Conservation (phyloP, 306 rosid species). For the Medicago ruthenica region DNA sequence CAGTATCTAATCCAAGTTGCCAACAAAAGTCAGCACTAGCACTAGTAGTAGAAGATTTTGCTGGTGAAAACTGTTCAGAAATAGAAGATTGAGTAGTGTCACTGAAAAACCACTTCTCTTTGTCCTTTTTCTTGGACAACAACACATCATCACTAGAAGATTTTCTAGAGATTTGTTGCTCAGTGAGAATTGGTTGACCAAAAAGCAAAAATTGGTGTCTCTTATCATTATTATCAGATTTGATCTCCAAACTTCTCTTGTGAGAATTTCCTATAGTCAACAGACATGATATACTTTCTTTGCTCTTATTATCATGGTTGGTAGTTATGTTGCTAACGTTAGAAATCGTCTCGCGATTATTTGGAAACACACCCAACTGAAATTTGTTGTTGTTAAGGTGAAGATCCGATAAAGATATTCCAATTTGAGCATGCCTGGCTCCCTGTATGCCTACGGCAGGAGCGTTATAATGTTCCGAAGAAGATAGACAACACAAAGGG, state of each 20-base stretch:
- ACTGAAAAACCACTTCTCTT: slow-evolving; percentile 53
- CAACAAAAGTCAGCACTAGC: slow-evolving; percentile 56
- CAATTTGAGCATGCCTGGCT: slow-evolving; percentile 99
- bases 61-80: slow-evolving; percentile 47
- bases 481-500: slow-evolving; percentile 75
- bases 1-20: slow-evolving; percentile 64
- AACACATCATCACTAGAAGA: slow-evolving; percentile 44
- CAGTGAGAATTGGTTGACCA: slow-evolving; percentile 95
- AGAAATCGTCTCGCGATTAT: slow-evolving; percentile 53
- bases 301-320: slow-evolving; percentile 25
- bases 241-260: slow-evolving; percentile 59
- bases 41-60: slow-evolving; percentile 52
- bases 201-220: slow-evolving; percentile 86
- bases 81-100: slow-evolving; percentile 50
- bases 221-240: slow-evolving; percentile 71
- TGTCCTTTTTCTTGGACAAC: slow-evolving; percentile 33
- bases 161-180: slow-evolving; percentile 77
- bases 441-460: slow-evolving; percentile 99
- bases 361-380: slow-evolving; percentile 74
- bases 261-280: slow-evolving; percentile 72
- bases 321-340: slow-evolving; percentile 15
- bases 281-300: slow-evolving; percentile 67
- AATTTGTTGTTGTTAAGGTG: slow-evolving; percentile 66
- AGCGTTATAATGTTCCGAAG: slow-evolving; percentile 58
- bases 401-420: slow-evolving; percentile 83